Evolutionary conservation across 2,329 filamentous ascomycete genomes (phyloP).

Genomic region (Curvularia sp.): DNA sequence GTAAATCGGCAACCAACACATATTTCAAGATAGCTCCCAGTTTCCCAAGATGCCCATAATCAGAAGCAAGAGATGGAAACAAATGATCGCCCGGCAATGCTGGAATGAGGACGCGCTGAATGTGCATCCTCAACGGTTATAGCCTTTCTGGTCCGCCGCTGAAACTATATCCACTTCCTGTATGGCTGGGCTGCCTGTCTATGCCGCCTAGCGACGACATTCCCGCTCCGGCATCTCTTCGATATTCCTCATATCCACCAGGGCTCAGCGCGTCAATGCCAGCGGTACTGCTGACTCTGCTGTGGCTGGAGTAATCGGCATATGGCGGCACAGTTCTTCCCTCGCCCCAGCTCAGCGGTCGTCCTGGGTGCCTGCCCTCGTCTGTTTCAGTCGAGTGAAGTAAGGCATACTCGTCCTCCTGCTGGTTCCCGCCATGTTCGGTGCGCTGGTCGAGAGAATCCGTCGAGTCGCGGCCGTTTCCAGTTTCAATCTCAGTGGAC

Average conservation of each 20-base stretch:
- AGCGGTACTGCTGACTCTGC: slow-evolving; percentile 14
- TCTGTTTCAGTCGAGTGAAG: slow-evolving; percentile 54
- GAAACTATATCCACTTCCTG: slow-evolving; percentile 34
- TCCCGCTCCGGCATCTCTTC: slow-evolving; percentile 28
- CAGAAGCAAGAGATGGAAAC: neutral
- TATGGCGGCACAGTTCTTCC: slow-evolving; percentile 46
- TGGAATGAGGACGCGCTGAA: neutral
- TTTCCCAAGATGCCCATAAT: neutral
- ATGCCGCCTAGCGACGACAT: slow-evolving; percentile 6
- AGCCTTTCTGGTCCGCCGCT: slow-evolving; percentile 11
- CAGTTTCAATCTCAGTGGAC: slow-evolving; percentile 53
- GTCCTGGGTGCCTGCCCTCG: slow-evolving; percentile 49
- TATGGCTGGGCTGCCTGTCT: slow-evolving; percentile 24
- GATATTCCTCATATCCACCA: slow-evolving; percentile 46
- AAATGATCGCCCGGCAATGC: neutral
- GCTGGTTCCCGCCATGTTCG: slow-evolving; percentile 53
- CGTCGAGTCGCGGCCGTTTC: slow-evolving; percentile 49
- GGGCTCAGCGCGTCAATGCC: slow-evolving; percentile 44
- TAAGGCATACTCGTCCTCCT: slow-evolving; percentile 60
- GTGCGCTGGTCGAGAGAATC: slow-evolving; percentile 51
- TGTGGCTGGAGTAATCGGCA: slow-evolving; percentile 43
- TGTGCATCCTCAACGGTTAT: neutral
- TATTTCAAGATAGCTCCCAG: neutral
- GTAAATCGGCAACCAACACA: neutral
- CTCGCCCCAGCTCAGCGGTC: slow-evolving; percentile 51